Percentiles rank a stretch among this genome's conserved stretches.
Evolutionary conservation across 164 flowering plant species (phyloP).

Genomic region (Magnolia changhungtana): DNA sequence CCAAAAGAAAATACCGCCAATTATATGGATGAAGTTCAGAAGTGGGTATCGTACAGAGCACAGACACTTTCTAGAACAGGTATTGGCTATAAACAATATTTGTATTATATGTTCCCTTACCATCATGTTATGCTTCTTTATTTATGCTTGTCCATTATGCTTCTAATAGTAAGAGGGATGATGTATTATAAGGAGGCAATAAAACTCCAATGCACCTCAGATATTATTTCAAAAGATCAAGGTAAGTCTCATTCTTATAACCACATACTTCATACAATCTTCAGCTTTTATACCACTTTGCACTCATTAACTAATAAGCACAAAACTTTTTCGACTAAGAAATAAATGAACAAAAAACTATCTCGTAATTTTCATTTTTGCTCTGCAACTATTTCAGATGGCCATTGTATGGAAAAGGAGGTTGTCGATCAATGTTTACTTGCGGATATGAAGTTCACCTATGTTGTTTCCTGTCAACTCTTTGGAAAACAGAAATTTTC

Average conservation of each 20-base stretch:
- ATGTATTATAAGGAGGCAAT: slow-evolving; percentile 91
- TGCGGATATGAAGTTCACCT: slow-evolving; percentile 91
- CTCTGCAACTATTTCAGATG: slow-evolving; percentile 46
- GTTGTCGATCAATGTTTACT: slow-evolving; percentile 39
- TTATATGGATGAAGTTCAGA: slow-evolving; percentile 22
- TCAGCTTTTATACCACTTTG: neutral
- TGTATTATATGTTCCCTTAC: neutral
- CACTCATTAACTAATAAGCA: neutral
- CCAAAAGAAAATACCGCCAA: slow-evolving; percentile 24
- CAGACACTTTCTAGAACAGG: slow-evolving; percentile 97
- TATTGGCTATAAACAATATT: slow-evolving; percentile 12
- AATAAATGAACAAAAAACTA: slow-evolving; percentile 3
- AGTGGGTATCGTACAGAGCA: slow-evolving; percentile 95
- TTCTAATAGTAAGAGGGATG: slow-evolving; percentile 88
- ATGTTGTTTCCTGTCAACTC: slow-evolving; percentile 95
- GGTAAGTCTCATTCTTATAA: slow-evolving; percentile 33
- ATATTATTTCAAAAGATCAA: slow-evolving; percentile 58
- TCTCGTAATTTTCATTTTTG: neutral
- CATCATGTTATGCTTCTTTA: slow-evolving; percentile 2
- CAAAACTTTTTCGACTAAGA: neutral
- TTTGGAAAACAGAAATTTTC: slow-evolving; percentile 86
- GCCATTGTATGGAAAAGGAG: slow-evolving; percentile 23
- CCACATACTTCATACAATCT: neutral
- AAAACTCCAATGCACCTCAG: slow-evolving; percentile 80
- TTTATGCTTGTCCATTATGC: neutral